Base-by-base conservation (phyloP, 2,329 filamentous ascomycete genomes). In the Xylaria hypoxylon region DNA sequence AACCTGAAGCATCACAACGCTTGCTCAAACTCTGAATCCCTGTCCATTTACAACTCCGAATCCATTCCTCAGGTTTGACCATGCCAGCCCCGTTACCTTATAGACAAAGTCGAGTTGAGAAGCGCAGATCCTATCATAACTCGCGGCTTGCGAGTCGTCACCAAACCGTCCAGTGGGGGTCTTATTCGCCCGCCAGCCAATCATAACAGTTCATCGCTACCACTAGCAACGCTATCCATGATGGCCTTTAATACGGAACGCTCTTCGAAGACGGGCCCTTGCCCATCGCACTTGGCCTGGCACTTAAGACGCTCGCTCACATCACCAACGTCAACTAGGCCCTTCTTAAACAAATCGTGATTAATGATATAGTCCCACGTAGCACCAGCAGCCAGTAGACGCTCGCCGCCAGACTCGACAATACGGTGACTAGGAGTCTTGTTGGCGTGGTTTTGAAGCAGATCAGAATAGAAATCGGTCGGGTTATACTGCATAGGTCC, bases 281-380 rank as follows among this genome's bases (percentile, higher is more conserved):
- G 90, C 2, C 94, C 94, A 79, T 97, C 92, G 77, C 94, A 97
- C 74, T 90, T 88, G 19, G 93, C 92, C 73, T 87, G 82, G 19
- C 85, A 84, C 81, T 93, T 94, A 59, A 98, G 82, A 13, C 89
- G 84, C 75, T 96, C 91, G 77, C 91, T 94, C 35, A 97, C 92
- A 76, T 91, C 87, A 42, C 86, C 90, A 13, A 97, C 89, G 77
- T 98, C 92, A 28, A 97, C 90, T 22, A 92, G 82, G 0, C 94
- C 93, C 52, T 87, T 86, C 77, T 89, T 88, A 77, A 92, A 96
- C 8, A 94, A 80, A 6, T 92, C 88, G 78, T 97, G 93, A 59
- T 83, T 85, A 75, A 96, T 92, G 67, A 98, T 96, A 60, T 94
- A 83, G 74, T 97, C 94, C 95, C 95, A 98, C 0, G 94, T 91